A percentile compares a stretch with the other conserved stretches of the same genome.
phyloP scores from a whole-genome alignment of 208 protist genomes.

The Acanthamoeba lenticulata region DNA sequence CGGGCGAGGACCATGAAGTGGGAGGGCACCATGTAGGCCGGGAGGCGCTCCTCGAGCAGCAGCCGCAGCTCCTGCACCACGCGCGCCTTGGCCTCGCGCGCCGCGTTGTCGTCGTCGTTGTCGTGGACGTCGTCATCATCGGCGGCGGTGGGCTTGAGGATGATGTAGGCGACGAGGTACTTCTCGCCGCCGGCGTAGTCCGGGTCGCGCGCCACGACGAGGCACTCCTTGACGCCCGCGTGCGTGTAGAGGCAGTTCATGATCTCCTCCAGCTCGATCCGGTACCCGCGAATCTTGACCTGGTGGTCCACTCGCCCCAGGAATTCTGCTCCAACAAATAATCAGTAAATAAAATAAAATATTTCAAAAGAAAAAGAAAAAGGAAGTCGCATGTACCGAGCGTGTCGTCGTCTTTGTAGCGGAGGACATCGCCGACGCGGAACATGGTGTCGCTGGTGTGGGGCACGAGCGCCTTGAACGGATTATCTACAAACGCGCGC shows the following conservation, averaged over 20 bases:
- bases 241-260: constrained; percentile 43
- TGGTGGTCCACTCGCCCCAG: constrained; percentile 72
- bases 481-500: constrained; percentile 45
- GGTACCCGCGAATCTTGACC: constrained; percentile 72
- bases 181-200: constrained; percentile 52
- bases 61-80: neutral
- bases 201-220: constrained; percentile 66
- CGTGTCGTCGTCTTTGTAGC: constrained; percentile 37
- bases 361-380: neutral
- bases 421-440: constrained; percentile 67
- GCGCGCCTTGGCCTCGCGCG: neutral
- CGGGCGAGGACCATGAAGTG: neutral
- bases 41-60: constrained; percentile 53
- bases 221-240: constrained; percentile 32
- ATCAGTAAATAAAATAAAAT: neutral
- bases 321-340: constrained; percentile 32
- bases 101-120: neutral
- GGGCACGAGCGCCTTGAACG: neutral
- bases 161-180: constrained; percentile 65
- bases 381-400: neutral
- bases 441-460: constrained; percentile 58
- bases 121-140: neutral
- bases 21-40: constrained; percentile 69
- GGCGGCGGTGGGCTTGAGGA: neutral
- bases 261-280: constrained; percentile 75